phyloP scores from a whole-genome alignment of 441 rosid genomes.

The Gossypium schwendimanii region DNA sequence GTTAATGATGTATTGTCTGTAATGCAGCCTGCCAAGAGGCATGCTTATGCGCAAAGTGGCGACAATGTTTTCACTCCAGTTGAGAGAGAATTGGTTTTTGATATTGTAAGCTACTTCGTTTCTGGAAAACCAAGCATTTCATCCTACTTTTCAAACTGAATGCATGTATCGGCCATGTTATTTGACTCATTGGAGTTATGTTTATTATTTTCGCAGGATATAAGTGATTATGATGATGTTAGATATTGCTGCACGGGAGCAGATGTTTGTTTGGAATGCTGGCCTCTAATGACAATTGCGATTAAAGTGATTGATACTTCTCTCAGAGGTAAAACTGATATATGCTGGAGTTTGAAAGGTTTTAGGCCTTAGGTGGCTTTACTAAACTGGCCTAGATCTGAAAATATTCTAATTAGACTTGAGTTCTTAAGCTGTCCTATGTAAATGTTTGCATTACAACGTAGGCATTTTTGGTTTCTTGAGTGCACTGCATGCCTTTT shows the following conservation, averaged over 20 bases:
- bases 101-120: constrained; percentile 52
- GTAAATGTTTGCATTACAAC: background rate
- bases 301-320: constrained; percentile 84
- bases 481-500: background rate
- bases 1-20: background rate
- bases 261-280: constrained; percentile 80
- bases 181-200: constrained; percentile 21
- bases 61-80: constrained; percentile 75
- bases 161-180: background rate
- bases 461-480: background rate
- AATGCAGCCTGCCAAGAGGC: constrained; percentile 74
- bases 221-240: constrained; percentile 82
- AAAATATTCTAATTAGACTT: background rate
- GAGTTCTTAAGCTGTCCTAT: background rate
- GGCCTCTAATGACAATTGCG: constrained; percentile 93
- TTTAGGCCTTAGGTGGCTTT: background rate
- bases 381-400: background rate
- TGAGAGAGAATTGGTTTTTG: constrained; percentile 84
- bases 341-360: background rate
- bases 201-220: constrained; percentile 52
- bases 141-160: background rate
- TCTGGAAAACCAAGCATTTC: background rate
- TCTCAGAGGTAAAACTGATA: constrained; percentile 47
- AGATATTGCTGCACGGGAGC: constrained; percentile 95
- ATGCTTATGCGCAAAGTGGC: constrained; percentile 66